Evolutionary conservation across 1,284 basidiomycete species (phyloP), one percentile per base, ranked within the genome.

Genomic region (Malassezia equina): DNA sequence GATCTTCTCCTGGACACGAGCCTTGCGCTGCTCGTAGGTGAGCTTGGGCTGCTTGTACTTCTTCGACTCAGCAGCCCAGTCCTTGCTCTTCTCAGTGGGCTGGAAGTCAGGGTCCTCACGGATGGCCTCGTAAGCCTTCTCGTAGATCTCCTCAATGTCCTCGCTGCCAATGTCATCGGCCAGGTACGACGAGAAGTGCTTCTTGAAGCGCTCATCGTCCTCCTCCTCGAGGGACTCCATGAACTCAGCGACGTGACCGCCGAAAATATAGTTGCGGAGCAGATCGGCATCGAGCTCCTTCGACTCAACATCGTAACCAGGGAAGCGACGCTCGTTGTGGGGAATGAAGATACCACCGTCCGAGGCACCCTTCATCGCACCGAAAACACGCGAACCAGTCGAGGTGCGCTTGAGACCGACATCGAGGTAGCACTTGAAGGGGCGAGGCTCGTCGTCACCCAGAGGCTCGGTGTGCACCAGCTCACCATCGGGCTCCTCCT

Each of bases 191-290:
- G 93, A 75, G 79, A 96, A 96, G 76, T 96, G 93, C 82, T 93
- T 96, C 83, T 95, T 95, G 83, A 96, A 96, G 29, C 90, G 82
- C 79, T 96, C 93, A 75, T 96, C 94, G 77, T 99, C 94, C 80
- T 99, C 94, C 82, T 99, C 94, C 80, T 99, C 94, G 58, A 98
- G 81, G 48, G 84, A 86, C 80, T 98, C 90, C 94, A 98, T 98
- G 82, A 96, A 99, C 79, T 98, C 94, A 60, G 94, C 89, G 59
- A 99, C 85, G 78, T 99, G 91, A 52, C 91, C 91, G 77, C 90
- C 93, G 74, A 83, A 90, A 78, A 99, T 98, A 81, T 99, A 99
- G 79, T 90, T 91, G 77, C 93, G 90, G 70, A 98, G 81, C 45
- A 86, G 83, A 77, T 98, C 94, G 52, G 87, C 84, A 69, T 99